Base-by-base conservation (phyloP, 1,284 basidiomycete genomes). In the Meira miltonrushii region DNA sequence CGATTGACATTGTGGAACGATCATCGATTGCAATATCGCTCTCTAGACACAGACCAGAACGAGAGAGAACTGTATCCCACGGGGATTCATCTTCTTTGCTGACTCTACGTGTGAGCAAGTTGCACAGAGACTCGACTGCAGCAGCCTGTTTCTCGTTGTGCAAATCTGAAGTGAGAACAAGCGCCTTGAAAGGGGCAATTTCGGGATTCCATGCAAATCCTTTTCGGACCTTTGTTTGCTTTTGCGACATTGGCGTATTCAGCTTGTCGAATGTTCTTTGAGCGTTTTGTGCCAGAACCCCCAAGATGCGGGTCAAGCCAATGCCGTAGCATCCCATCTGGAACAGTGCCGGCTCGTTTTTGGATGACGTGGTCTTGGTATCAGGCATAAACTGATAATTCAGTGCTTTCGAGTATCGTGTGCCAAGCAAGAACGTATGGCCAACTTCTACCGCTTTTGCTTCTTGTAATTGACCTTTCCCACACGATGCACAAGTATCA, bases 271-370 rank as follows among this genome's bases (percentile, higher is more conserved):
- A 48, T 6, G 12, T n/a, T 48, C 25, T 48, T 7, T n/a, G 25
- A 9, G 58, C 58, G 25, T 57, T 44, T 41, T 67, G 75, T 0
- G 78, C 79, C 9, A 79, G 57, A 0, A 74, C 70, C 19, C 78
- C 78, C 2, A 80, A 41, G 9, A 80, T 69, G 1, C 79, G 63
- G 15, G 75, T 74, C 1, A 79, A 70, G 8, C 79, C 79, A 11
- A 80, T 77, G 11, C 79, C 79, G 40, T 78, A 80, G 55, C 79
- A 80, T 0, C 79, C 79, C 79, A 80, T 80, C 54, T 80, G 72
- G 33, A 69, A 53, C 25, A 44, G 23, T 23, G 7, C 37, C 49
- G 2, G 65, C 55, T 9, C 53, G 4, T 19, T 12, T 25, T 17
- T 13, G 28, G 28, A 33, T 33, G 28, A 8, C 8, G 28, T 33